Evolutionary conservation across 2,329 filamentous ascomycete genomes (phyloP).

Genomic region (Penicillium sp.): DNA sequence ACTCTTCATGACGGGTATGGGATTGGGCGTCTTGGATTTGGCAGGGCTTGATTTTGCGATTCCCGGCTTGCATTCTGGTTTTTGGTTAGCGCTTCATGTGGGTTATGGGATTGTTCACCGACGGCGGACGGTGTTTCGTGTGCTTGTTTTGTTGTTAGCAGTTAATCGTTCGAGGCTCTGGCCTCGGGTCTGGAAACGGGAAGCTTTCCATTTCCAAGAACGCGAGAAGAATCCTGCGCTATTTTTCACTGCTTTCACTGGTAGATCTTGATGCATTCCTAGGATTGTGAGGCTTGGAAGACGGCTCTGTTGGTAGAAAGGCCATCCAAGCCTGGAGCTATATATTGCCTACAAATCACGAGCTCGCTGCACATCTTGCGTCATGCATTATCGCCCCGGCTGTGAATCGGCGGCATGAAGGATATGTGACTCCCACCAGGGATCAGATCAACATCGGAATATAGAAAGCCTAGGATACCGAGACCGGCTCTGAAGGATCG

Average conservation of each 20-base stretch:
- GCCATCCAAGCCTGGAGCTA: background rate
- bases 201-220: background rate
- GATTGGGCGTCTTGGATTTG: slow-evolving; percentile 8
- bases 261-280: background rate
- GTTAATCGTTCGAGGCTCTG: background rate
- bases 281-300: background rate
- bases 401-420: background rate
- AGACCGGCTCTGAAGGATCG: too few species aligned
- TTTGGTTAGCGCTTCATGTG: slow-evolving; percentile 10
- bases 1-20: slow-evolving; percentile 8
- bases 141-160: background rate
- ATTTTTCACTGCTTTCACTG: background rate
- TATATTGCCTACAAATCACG: background rate
- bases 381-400: slow-evolving; percentile 2
- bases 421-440: too few species aligned
- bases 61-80: slow-evolving; percentile 9
- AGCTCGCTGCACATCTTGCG: slow-evolving; percentile 1
- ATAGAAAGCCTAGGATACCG: too few species aligned
- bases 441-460: too few species aligned
- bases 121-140: background rate
- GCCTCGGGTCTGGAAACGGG: background rate
- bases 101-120: background rate
- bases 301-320: too few species aligned
- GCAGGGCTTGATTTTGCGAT: slow-evolving; percentile 9
- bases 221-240: background rate